Percentiles rank a stretch among this genome's conserved stretches.
Evolutionary conservation across 2,329 filamentous ascomycete genomes (phyloP).

Genomic region (Bipolaris cookei): DNA sequence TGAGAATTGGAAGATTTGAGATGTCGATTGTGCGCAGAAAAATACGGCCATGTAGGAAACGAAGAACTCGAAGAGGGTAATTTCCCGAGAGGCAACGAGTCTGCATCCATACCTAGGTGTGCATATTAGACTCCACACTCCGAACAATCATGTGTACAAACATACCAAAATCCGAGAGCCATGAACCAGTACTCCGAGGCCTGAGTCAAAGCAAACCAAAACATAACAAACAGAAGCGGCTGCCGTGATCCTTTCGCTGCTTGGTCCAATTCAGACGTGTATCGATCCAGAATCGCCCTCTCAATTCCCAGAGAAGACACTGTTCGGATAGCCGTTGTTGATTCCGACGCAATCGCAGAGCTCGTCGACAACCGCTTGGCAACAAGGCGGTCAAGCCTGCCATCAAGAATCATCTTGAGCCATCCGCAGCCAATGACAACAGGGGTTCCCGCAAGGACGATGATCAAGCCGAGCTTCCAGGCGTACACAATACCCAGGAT

Average conservation of each 20-base stretch:
- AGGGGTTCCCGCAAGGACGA: conserved; percentile 12
- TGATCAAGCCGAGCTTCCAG: conserved; percentile 24
- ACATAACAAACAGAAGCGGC: conserved; percentile 18
- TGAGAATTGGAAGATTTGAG: conserved; percentile 11
- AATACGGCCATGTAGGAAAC: conserved; percentile 1
- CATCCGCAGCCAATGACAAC: conserved; percentile 15
- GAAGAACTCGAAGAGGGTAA: conserved; percentile 78
- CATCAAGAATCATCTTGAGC: conserved; percentile 84
- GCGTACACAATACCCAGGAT: conserved; percentile 19
- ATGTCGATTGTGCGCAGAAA: conserved; percentile 43
- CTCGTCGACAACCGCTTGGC: conserved; percentile 69
- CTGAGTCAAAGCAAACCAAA: conserved; percentile 81
- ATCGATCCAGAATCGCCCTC: conserved; percentile 60
- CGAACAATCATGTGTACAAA: not conserved
- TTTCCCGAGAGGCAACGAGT: conserved; percentile 50
- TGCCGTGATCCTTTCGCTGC: conserved; percentile 27
- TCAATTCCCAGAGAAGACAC: conserved; percentile 88
- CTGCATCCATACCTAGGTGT: conserved; percentile 23
- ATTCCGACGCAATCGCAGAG: conserved; percentile 61
- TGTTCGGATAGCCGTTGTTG: conserved; percentile 71
- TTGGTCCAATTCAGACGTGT: conserved; percentile 69
- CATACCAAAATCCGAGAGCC: conserved; percentile 82
- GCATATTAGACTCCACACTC: not conserved
- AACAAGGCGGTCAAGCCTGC: conserved; percentile 49
- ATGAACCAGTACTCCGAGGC: conserved; percentile 76